Base-by-base conservation (phyloP, 192 early-diverging fungal genomes). In the Lunasporangiospora selenospora region DNA sequence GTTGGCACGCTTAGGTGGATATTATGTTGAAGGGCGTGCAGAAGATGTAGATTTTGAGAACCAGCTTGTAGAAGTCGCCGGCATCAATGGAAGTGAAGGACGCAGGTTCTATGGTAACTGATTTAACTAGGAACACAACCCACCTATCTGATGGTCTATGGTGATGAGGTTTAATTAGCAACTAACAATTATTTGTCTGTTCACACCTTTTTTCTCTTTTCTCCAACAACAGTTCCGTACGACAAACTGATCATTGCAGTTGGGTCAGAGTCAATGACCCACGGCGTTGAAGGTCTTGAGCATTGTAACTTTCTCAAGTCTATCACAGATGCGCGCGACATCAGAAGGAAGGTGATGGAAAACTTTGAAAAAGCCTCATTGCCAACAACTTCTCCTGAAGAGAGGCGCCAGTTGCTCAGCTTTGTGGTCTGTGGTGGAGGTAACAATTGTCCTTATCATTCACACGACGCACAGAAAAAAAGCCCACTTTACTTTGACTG, bases 341-440 rank as follows among this genome's bases (percentile, higher is more conserved):
- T 92, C 18, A 59, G 89, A 30, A 67, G 56, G 47, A 83, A 77
- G 34, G 65, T 92, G 11, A 83, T 86, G 52, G 78, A 75, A 19
- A 83, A 88, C 49, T 85, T 91, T 65, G 90, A 92, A 65, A 77
- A 75, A 32, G 90, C 89, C 11, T 75, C 77, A 32, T 53, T 89
- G 46, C 90, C 90, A 8, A 85, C 77, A 4, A 85, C 85, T 1
- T 58, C 77, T 0, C 80, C 81, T 3, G 81, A 84, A 24, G 89
- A 92, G 53, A 60, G 82, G 33, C 83, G 82, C 21, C 61, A 79
- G 42, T 53, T 92, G 5, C 77, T 92, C 27, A 83, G 81, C 41
- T 91, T 92, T 77, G 88, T 92, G 21, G 75, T 89, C 24, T 88
- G 85, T 27, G 90, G 90, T 29, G 90, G 90, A 29, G 90, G 90